These are phyloP conservation scores for Colletotrichum graminicola DNA, from an alignment of 2,329 filamentous ascomycete species.

Conservation along the genomic window DNA sequence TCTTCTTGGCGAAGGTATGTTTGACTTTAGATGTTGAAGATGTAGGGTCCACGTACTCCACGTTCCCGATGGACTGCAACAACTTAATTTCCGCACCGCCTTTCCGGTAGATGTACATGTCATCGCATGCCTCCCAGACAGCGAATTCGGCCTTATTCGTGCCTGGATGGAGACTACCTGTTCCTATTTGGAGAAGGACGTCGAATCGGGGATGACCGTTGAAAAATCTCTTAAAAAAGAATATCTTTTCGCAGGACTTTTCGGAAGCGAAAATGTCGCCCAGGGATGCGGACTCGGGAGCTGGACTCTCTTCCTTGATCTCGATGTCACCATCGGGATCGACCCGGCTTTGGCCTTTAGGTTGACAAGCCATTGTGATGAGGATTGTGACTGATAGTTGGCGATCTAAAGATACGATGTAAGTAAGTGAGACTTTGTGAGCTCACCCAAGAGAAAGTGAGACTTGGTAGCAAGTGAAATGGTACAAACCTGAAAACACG, in stretches of 20 bases:
- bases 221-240: slow-evolving; percentile 16
- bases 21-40: background rate
- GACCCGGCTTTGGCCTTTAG: background rate
- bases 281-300: fast-evolving
- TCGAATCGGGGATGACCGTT: slow-evolving; percentile 3
- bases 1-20: background rate
- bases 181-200: background rate
- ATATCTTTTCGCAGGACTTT: background rate
- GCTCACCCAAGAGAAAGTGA: background rate
- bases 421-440: background rate
- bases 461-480: background rate
- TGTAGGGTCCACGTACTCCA: fast-evolving
- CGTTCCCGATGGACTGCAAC: background rate
- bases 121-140: background rate
- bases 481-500: background rate
- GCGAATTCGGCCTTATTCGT: background rate
- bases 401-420: background rate
- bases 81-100: background rate
- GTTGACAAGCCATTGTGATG: background rate
- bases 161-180: background rate
- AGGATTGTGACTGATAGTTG: too few relatives aligned
- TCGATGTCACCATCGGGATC: background rate
- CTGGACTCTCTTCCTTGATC: background rate
- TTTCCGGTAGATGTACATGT: background rate
- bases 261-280: background rate